phyloP scores from a whole-genome alignment of 2,329 filamentous ascomycete species.

The Microsporum ferrugineum region DNA sequence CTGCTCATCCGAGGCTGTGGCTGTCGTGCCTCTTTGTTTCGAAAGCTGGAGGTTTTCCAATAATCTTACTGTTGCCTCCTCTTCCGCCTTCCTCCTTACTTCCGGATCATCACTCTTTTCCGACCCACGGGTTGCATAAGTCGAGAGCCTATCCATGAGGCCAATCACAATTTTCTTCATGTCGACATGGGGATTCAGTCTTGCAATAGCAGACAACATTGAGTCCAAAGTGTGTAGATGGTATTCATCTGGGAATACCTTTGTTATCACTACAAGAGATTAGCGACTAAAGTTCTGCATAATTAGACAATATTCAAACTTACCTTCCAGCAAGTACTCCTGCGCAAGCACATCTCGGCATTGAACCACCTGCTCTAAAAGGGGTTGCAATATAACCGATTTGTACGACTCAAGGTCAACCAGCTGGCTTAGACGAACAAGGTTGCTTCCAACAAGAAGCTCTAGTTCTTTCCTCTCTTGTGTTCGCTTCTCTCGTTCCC shows the following conservation, averaged over 20 bases:
- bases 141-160: conserved; percentile 88
- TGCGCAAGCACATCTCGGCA: conserved; percentile 94
- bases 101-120: conserved; percentile 58
- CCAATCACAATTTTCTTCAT: conserved; percentile 97
- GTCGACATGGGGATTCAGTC: conserved; percentile 91
- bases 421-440: conserved; percentile 86
- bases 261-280: conserved; percentile 64
- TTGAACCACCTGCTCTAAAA: conserved; percentile 94
- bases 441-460: conserved; percentile 88
- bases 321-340: conserved; percentile 83
- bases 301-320: conserved; percentile 1
- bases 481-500: conserved; percentile 84
- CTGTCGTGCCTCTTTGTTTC: conserved; percentile 23
- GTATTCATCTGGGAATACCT: conserved; percentile 97
- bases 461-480: conserved; percentile 93
- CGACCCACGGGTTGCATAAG: conserved; percentile 84
- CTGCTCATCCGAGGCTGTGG: conserved; percentile 22
- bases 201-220: conserved; percentile 82
- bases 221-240: conserved; percentile 94
- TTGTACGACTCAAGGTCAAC: conserved; percentile 94
- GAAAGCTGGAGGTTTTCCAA: conserved; percentile 63
- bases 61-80: conserved; percentile 67
- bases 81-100: conserved; percentile 64
- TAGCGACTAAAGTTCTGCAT: conserved; percentile 13
- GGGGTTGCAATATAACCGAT: conserved; percentile 70